Evolutionary conservation across 2,329 filamentous ascomycete genomes (phyloP).

Genomic region (Scolecobasidium constrictum): DNA sequence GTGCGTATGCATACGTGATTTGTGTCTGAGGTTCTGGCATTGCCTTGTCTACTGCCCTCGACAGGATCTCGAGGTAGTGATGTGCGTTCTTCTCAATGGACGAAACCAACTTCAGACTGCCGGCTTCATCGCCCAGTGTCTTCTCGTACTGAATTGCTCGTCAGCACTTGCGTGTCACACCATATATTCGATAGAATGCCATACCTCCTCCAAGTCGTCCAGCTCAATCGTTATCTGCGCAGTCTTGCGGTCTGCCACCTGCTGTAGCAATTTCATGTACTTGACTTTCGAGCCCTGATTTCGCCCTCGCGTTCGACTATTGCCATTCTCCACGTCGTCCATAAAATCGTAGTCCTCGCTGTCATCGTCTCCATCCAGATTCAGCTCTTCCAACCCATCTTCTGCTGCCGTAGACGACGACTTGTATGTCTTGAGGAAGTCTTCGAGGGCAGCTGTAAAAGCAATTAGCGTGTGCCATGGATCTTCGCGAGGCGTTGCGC

Average conservation of each 20-base stretch:
- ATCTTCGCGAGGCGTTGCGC: constrained; percentile 22
- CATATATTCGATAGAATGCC: constrained; percentile 15
- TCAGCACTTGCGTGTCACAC: constrained; percentile 10
- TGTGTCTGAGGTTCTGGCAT: constrained; percentile 72
- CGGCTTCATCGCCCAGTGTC: constrained; percentile 49
- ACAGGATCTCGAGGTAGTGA: constrained; percentile 89
- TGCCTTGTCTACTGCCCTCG: constrained; percentile 74
- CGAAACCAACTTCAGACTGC: constrained; percentile 56
- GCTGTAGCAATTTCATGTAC: constrained; percentile 79
- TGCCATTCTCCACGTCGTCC: constrained; percentile 62
- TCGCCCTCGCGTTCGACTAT: constrained; percentile 37
- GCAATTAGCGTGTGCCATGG: constrained; percentile 22
- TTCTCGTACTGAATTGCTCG: constrained; percentile 56
- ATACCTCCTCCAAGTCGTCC: constrained; percentile 70
- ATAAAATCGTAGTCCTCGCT: constrained; percentile 91
- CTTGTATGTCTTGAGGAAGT: constrained; percentile 85
- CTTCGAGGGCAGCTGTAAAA: constrained; percentile 62
- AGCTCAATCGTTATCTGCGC: constrained; percentile 78
- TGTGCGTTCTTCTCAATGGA: constrained; percentile 86
- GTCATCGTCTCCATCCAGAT: constrained; percentile 75
- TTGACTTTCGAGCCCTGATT: constrained; percentile 58
- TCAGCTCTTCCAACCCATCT: constrained; percentile 72
- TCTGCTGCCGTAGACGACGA: constrained; percentile 60
- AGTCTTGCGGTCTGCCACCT: constrained; percentile 68
- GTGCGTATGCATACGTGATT: constrained; percentile 49